phyloP scores from a whole-genome alignment of 1,139 yeast genomes.

The Taphrina pruni region DNA sequence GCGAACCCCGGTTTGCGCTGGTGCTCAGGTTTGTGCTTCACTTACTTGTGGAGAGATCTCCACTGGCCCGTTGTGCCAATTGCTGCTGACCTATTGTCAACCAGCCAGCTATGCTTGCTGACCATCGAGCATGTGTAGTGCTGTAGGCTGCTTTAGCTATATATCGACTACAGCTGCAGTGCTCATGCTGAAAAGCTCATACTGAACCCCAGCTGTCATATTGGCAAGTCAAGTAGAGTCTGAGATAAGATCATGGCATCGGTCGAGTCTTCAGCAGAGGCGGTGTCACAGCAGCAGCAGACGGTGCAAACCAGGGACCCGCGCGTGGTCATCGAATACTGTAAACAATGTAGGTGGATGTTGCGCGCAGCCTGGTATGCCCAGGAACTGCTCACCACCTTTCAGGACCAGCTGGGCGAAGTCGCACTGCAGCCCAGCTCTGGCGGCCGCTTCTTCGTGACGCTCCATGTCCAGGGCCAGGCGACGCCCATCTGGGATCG shows the following conservation, averaged over 20 bases:
- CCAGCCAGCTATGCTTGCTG: no score
- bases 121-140: no score
- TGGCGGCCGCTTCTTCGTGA: slow-evolving; percentile 62
- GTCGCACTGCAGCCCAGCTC: slow-evolving; percentile 61
- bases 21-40: neutral
- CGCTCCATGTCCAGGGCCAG: slow-evolving; percentile 48
- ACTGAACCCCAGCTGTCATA: no score
- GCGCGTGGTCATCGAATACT: slow-evolving; percentile 37
- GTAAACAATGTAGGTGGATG: slow-evolving; percentile 62
- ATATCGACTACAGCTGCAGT: no score
- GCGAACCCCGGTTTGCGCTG: no score
- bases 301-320: slow-evolving; percentile 13
- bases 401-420: slow-evolving; percentile 61
- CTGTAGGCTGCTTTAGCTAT: no score
- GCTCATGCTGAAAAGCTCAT: no score
- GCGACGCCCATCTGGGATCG: slow-evolving; percentile 62
- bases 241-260: no score
- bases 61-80: no score
- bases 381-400: slow-evolving; percentile 68
- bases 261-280: no score
- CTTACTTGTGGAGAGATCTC: neutral
- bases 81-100: no score
- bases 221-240: no score
- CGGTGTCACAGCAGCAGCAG: neutral
- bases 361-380: slow-evolving; percentile 69